These are phyloP conservation scores for Lactarius sp. DNA, from an alignment of 768 basidiomycete species.

Conservation along the genomic window DNA sequence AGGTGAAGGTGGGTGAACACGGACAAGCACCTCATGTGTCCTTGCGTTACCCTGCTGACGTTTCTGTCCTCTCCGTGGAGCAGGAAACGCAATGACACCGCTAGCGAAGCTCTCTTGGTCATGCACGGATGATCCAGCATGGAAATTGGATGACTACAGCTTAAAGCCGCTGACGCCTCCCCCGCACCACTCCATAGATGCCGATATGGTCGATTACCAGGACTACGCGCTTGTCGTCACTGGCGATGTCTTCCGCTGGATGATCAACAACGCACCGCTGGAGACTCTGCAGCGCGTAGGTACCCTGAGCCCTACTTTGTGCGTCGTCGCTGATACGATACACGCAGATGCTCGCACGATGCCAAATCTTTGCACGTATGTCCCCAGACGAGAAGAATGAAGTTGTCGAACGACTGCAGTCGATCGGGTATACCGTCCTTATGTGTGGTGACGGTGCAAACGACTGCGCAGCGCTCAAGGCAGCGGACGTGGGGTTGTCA, in stretches of 20 bases:
- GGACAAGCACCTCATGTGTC: not conserved
- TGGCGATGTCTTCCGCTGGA: conserved; percentile 97
- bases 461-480: conserved; percentile 97
- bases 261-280: conserved; percentile 89
- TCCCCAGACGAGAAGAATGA: conserved; percentile 99
- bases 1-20: conserved; percentile 59
- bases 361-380: conserved; percentile 97
- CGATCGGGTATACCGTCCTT: conserved; percentile 90
- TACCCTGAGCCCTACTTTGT: not conserved
- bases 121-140: conserved; percentile 80
- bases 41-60: not conserved
- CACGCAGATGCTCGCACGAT: conserved; percentile 89
- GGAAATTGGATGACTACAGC: conserved; percentile 85
- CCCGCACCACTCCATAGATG: conserved; percentile 64
- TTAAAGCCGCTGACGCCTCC: conserved; percentile 74
- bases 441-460: conserved; percentile 99
- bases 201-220: conserved; percentile 66
- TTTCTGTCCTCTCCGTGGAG: not conserved
- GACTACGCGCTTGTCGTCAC: conserved; percentile 92
- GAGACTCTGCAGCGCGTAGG: conserved; percentile 91
- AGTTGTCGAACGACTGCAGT: conserved; percentile 89
- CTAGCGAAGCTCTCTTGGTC: conserved; percentile 79
- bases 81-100: conserved; percentile 51
- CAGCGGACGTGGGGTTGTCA: conserved; percentile 95
- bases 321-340: not conserved